A percentile compares a stretch with the other conserved stretches of the same genome.
Conservation (phyloP, 805 yeast species). For the Candida tammaniensis region DNA sequence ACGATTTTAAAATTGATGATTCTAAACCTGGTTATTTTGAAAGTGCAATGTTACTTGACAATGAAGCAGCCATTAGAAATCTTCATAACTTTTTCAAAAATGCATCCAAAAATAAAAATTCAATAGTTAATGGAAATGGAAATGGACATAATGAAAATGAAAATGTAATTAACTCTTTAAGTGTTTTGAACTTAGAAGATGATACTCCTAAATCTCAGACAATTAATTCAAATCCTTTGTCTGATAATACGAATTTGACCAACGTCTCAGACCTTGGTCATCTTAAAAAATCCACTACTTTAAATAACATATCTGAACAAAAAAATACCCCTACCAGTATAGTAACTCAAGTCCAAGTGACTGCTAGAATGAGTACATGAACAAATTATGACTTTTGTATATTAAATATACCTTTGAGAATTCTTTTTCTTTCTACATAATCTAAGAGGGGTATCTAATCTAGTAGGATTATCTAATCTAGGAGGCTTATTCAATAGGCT, state of each 20-base stretch:
- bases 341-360: slow-evolving; percentile 41
- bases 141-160: slow-evolving; percentile 5
- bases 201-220: slow-evolving; percentile 4
- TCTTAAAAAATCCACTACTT: slow-evolving; percentile 31
- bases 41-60: slow-evolving; percentile 50
- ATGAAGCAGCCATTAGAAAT: slow-evolving; percentile 43
- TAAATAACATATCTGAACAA: slow-evolving; percentile 16
- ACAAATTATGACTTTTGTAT: no score
- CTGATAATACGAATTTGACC: slow-evolving; percentile 14
- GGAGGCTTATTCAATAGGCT: no score
- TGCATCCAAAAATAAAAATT: background rate
- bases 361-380: slow-evolving; percentile 37
- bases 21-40: slow-evolving; percentile 63
- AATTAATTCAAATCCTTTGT: slow-evolving; percentile 10
- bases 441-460: no score
- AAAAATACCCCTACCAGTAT: slow-evolving; percentile 31
- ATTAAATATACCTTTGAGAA: no score
- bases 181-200: slow-evolving; percentile 9
- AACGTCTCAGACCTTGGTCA: slow-evolving; percentile 11
- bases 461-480: no score
- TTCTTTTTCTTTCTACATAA: no score
- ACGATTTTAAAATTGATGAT: slow-evolving; percentile 52
- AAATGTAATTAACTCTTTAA: slow-evolving; percentile 8
- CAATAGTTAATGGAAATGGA: background rate
- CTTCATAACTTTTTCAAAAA: slow-evolving; percentile 32